Evolutionary conservation across 805 yeast species (phyloP), one percentile per base, ranked within the genome.

Genomic region (Lachancea sp.): DNA sequence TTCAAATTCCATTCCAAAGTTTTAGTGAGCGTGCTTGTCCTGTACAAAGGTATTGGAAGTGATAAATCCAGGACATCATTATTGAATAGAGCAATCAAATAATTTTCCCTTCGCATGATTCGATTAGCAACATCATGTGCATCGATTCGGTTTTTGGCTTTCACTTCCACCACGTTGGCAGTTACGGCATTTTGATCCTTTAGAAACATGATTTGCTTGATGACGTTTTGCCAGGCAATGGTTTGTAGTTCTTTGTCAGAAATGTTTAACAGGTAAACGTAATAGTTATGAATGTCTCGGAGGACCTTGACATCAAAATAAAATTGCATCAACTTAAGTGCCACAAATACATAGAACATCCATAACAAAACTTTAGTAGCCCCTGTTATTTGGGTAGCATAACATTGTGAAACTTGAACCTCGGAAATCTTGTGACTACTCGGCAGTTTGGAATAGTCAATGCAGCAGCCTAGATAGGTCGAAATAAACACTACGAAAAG

Each of bases 61-160:
- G 83, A 70, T 18, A 85, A 64, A 52, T 83, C 83, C 31, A 90
- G 63, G 1, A 90, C 66, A 43, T 83, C 77, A 50, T 80, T 84
- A 61, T 87, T 89, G 53, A 85, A 79, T 49, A 92, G 63, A 1
- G 97, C 96, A 56, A 92, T 87, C 71, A 88, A 72, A 60, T 89
- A 92, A 57, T 92, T 92, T 45, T 92, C 98, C 50, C 80, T 85
- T 45, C 99, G 70, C 98, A 92, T 89, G 42, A 92, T 83, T 43
- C 98, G 70, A 57, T 92, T 94, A 11, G 97, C 97, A 38, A 92
- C 85, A 53, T 83, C 92, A 60, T 89, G 96, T 3, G 97, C 95
- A 54, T 85, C 90, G 39, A 92, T 70, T 47, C 89, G 70, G 38
- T 78, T 75, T 53, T 83, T 83, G 1, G 88, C 78, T 45, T 75